These are phyloP conservation scores for Ascochyta rabiei DNA, from an alignment of 2,329 filamentous ascomycete species.

Conservation along the genomic window DNA sequence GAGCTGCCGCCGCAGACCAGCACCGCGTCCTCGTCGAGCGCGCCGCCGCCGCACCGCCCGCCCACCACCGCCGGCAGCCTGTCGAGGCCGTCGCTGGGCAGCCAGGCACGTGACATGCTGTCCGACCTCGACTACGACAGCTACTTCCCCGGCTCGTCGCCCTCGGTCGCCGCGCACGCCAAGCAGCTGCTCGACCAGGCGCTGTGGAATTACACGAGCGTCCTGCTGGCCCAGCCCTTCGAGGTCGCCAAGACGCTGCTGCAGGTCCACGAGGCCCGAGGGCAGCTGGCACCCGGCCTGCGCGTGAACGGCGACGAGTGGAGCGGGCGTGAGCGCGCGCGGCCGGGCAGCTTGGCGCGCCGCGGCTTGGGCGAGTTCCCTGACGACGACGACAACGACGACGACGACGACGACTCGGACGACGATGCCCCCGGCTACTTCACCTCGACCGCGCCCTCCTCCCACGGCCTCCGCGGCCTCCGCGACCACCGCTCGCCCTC, in stretches of 20 bases:
- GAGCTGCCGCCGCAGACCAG: conserved; percentile 44
- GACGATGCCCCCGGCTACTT: conserved; percentile 79
- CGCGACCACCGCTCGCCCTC: conserved; percentile 45
- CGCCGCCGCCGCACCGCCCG: conserved; percentile 42
- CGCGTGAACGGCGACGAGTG: conserved; percentile 24
- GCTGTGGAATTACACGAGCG: conserved; percentile 88
- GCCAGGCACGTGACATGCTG: conserved; percentile 80
- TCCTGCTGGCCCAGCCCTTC: conserved; percentile 91
- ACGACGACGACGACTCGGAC: conserved; percentile 79
- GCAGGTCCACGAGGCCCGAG: conserved; percentile 69
- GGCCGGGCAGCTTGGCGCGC: conserved; percentile 42
- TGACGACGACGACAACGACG: conserved; percentile 76
- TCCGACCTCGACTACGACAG: conserved; percentile 91
- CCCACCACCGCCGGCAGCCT: conserved; percentile 19
- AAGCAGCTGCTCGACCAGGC: conserved; percentile 83
- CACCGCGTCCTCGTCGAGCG: conserved; percentile 2
- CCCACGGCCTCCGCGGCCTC: conserved; percentile 49
- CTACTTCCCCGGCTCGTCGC: conserved; percentile 78
- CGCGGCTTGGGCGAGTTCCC: conserved; percentile 52
- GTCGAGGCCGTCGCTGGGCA: conserved; percentile 59
- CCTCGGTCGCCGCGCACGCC: conserved; percentile 70
- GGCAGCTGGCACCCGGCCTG: conserved; percentile 33
- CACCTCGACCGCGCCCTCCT: conserved; percentile 68
- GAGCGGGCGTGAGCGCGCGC: conserved; percentile 24
- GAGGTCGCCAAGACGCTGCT: conserved; percentile 95